phyloP scores from a whole-genome alignment of 805 yeast species.

The Maudiozyma barnettii region DNA sequence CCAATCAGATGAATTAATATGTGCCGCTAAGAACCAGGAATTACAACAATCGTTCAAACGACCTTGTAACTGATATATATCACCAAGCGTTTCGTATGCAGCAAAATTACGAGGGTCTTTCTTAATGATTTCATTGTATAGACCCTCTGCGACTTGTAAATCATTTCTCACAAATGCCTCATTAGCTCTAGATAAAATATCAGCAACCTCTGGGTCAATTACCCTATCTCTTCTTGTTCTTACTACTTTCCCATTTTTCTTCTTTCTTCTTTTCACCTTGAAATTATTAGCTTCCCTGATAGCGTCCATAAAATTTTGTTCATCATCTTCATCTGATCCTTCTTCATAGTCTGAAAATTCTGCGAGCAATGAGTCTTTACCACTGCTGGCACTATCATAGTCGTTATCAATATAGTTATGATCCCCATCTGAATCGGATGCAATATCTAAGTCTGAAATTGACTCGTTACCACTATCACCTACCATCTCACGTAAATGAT shows the following conservation, averaged over 20 bases:
- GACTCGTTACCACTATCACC: constrained; percentile 8
- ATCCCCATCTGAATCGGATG: constrained; percentile 4
- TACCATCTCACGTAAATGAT: constrained; percentile 24
- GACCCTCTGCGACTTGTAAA: constrained; percentile 46
- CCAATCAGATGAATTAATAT: constrained; percentile 63
- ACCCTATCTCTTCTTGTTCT: constrained; percentile 31
- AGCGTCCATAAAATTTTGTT: constrained; percentile 46
- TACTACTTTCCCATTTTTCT: constrained; percentile 21
- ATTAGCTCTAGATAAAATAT: constrained; percentile 60
- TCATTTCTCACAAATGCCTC: constrained; percentile 67
- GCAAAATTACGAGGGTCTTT: constrained; percentile 68
- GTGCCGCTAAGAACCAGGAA: constrained; percentile 77
- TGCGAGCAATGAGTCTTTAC: constrained; percentile 30
- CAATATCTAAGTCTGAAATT: constrained; percentile 4
- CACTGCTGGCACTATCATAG: background rate
- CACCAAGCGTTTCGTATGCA: constrained; percentile 85
- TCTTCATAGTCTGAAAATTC: constrained; percentile 32
- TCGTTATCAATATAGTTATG: background rate
- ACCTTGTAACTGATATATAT: constrained; percentile 62
- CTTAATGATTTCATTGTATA: constrained; percentile 62
- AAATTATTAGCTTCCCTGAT: constrained; percentile 61
- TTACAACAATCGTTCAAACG: constrained; percentile 63
- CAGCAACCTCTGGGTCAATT: constrained; percentile 64
- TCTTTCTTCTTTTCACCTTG: constrained; percentile 32
- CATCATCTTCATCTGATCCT: constrained; percentile 34